A percentile compares a stretch with the other conserved stretches of the same genome.
Conservation (phyloP, 31 red algal genomes). For the Endocladia muricata region DNA sequence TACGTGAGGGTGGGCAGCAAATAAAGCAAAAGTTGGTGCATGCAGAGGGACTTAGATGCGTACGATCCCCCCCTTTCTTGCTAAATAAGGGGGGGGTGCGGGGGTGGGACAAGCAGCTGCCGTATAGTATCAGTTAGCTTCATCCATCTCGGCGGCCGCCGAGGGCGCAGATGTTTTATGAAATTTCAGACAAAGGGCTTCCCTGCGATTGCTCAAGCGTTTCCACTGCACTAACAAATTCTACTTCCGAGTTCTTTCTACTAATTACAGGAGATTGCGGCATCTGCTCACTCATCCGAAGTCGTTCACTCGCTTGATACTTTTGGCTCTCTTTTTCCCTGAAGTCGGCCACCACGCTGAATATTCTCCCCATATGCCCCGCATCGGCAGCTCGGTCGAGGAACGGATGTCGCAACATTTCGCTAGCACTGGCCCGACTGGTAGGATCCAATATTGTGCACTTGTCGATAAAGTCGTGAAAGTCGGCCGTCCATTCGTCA, state of each 20-base stretch:
- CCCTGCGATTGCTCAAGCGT: conserved; percentile 9
- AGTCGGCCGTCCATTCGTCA: conserved; percentile 82
- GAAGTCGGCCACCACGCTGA: conserved; percentile 63
- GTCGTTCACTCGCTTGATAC: conserved; percentile 31
- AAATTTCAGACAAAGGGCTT: not conserved
- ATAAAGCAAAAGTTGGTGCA: too few species aligned
- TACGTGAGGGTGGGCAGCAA: too few species aligned
- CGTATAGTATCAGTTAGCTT: too few species aligned
- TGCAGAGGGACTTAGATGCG: too few species aligned
- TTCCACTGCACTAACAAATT: conserved; percentile 36
- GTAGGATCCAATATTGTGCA: conserved; percentile 72
- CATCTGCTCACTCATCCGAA: conserved; percentile 3
- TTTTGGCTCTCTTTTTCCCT: conserved; percentile 58
- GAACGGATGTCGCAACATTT: conserved; percentile 89
- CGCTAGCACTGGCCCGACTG: conserved; percentile 51
- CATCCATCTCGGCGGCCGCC: too few species aligned
- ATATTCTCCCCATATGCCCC: conserved; percentile 73
- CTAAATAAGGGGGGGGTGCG: too few species aligned
- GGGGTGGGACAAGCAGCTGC: too few species aligned
- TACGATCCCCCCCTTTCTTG: too few species aligned
- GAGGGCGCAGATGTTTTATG: not conserved
- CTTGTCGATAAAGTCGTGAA: conserved; percentile 81
- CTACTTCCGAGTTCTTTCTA: conserved; percentile 36
- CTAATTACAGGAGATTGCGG: conserved; percentile 49
- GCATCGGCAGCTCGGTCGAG: conserved; percentile 58